Conservation (phyloP, 352 stramenopile species). For the Phytopythium aichiense region DNA sequence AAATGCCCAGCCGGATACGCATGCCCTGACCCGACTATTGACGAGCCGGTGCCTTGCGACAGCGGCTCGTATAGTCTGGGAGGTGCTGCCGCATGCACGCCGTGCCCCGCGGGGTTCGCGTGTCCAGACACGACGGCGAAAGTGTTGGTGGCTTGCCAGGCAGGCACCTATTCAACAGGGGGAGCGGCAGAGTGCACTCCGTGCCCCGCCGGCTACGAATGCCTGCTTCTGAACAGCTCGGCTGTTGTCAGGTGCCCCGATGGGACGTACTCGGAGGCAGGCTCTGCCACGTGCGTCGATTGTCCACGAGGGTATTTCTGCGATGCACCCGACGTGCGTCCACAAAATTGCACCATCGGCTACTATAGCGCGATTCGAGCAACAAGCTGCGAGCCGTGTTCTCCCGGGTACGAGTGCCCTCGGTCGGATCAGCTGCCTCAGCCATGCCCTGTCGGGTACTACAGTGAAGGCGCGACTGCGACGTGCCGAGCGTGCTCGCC, state of each 20-base stretch:
- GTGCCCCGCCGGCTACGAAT: conserved; percentile 78
- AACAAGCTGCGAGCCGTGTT: conserved; percentile 60
- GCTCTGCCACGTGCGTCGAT: conserved; percentile 54
- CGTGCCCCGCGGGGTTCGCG: conserved; percentile 67
- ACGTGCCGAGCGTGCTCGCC: conserved; percentile 64
- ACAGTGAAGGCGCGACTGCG: conserved; percentile 66
- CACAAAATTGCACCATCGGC: conserved; percentile 68
- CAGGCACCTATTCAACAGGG: conserved; percentile 55
- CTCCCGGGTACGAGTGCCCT: conserved; percentile 82
- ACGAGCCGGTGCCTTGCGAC: conserved; percentile 29
- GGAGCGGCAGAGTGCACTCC: conserved; percentile 49
- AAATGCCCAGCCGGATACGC: conserved; percentile 55
- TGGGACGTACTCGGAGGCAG: conserved; percentile 64
- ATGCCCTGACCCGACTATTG: conserved; percentile 37
- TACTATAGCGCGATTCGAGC: conserved; percentile 77
- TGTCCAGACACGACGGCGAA: conserved; percentile 60
- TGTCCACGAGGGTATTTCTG: conserved; percentile 85
- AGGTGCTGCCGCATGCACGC: conserved; percentile 45
- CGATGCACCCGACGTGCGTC: conserved; percentile 51
- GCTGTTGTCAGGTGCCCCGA: conserved; percentile 49
- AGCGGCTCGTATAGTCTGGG: conserved; percentile 58
- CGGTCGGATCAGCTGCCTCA: conserved; percentile 62
- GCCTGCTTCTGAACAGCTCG: conserved; percentile 54
- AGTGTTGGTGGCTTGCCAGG: conserved; percentile 36
- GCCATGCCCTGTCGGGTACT: conserved; percentile 85